Percentiles rank a stretch among this genome's conserved stretches.
Evolutionary conservation across 2,329 filamentous ascomycete genomes (phyloP).

Genomic region (Epichloe sp.): DNA sequence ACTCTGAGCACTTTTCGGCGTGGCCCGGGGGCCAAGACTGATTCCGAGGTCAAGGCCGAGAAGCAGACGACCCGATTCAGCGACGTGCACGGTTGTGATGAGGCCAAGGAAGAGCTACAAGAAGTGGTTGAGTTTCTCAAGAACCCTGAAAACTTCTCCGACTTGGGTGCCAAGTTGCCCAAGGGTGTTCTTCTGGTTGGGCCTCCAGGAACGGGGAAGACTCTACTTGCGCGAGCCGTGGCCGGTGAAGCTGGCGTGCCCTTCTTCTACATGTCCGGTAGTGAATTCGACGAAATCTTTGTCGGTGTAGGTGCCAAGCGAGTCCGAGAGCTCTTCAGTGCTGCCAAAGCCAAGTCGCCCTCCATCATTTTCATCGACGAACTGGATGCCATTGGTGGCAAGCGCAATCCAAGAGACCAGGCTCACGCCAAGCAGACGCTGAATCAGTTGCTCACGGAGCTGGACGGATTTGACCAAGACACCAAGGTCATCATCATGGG

Average conservation of each 20-base stretch:
- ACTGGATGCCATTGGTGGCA: slow-evolving; percentile 85
- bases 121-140: slow-evolving; percentile 94
- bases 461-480: slow-evolving; percentile 93
- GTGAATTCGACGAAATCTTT: slow-evolving; percentile 96
- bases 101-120: slow-evolving; percentile 94
- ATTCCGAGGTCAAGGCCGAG: slow-evolving; percentile 81
- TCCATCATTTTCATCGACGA: slow-evolving; percentile 95
- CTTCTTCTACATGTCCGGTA: slow-evolving; percentile 99
- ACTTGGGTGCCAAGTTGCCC: slow-evolving; percentile 87
- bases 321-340: slow-evolving; percentile 80
- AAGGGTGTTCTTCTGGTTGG: slow-evolving; percentile 94
- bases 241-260: slow-evolving; percentile 94
- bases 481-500: slow-evolving; percentile 91
- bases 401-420: slow-evolving; percentile 82
- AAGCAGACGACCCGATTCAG: slow-evolving; percentile 82
- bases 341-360: slow-evolving; percentile 74
- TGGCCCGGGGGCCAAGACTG: slow-evolving; percentile 51
- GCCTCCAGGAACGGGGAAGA: slow-evolving; percentile 95
- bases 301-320: slow-evolving; percentile 95
- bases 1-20: slow-evolving; percentile 68
- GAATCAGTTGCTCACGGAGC: slow-evolving; percentile 90
- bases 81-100: slow-evolving; percentile 94
- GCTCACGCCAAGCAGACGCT: slow-evolving; percentile 95
- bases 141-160: slow-evolving; percentile 85
- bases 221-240: slow-evolving; percentile 84